A percentile compares a stretch with the other conserved stretches of the same genome.
Evolutionary conservation across 345 rosid species (phyloP).

Genomic region (Odontarrhena argentea): DNA sequence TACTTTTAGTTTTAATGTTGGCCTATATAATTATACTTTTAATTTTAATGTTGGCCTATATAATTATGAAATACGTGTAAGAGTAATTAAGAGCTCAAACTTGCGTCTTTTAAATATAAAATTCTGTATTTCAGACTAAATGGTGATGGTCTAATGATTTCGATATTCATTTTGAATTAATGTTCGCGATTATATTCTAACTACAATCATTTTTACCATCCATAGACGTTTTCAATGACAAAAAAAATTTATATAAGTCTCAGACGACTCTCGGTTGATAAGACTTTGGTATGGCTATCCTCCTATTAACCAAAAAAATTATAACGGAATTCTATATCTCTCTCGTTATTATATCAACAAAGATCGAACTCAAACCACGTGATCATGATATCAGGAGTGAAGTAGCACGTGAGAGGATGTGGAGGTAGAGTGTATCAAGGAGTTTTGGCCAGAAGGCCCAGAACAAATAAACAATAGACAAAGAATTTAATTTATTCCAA

Average conservation of each 20-base stretch:
- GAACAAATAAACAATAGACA: neutral
- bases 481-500: neutral
- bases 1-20: conserved; percentile 1
- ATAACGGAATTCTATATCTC: too few species aligned
- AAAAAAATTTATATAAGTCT: too few species aligned
- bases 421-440: neutral
- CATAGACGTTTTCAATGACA: too few species aligned
- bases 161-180: too few species aligned
- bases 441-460: neutral
- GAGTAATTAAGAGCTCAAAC: conserved; percentile 11
- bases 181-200: too few species aligned
- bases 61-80: conserved; percentile 1
- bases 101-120: neutral
- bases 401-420: neutral
- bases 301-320: too few species aligned
- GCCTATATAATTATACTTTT: conserved; percentile 11
- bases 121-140: too few species aligned
- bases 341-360: neutral
- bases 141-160: too few species aligned
- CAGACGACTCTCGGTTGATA: too few species aligned
- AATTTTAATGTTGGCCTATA: neutral
- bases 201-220: too few species aligned
- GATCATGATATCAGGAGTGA: neutral
- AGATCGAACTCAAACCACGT: neutral
- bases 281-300: too few species aligned